Percentiles rank a stretch among this genome's conserved stretches.
These are phyloP conservation scores for Saturnispora ahearnii DNA, from an alignment of 805 yeast species.

Conservation along the genomic window DNA sequence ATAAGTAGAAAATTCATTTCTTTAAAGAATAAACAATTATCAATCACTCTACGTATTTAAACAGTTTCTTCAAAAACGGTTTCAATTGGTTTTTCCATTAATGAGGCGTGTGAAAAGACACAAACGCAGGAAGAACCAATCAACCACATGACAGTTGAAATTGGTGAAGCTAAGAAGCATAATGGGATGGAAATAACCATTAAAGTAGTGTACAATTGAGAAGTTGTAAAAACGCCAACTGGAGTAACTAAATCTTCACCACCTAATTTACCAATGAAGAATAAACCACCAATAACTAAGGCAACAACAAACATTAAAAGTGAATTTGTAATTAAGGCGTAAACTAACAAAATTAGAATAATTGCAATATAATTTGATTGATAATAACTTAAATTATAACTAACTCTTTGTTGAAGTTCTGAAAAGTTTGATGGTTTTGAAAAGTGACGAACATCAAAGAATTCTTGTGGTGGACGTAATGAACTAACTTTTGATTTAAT, in stretches of 20 bases:
- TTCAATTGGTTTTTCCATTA: conserved; percentile 96
- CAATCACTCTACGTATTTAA: conserved; percentile 11
- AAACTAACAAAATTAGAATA: conserved; percentile 62
- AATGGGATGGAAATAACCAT: conserved; percentile 53
- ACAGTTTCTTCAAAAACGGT: conserved; percentile 82
- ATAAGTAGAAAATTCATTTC: neutral
- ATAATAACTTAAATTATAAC: conserved; percentile 79
- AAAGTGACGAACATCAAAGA: conserved; percentile 81
- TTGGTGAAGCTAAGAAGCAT: conserved; percentile 32
- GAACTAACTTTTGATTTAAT: conserved; percentile 60
- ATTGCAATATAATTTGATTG: conserved; percentile 78
- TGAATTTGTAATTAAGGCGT: conserved; percentile 80
- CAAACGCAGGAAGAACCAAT: conserved; percentile 86
- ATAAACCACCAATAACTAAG: conserved; percentile 64
- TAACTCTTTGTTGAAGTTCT: conserved; percentile 81
- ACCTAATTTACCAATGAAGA: conserved; percentile 66
- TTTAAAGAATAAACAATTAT: neutral
- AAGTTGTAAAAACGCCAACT: conserved; percentile 62
- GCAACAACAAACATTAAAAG: conserved; percentile 74
- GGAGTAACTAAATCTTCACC: conserved; percentile 81
- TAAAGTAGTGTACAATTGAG: conserved; percentile 85
- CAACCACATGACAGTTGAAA: conserved; percentile 91
- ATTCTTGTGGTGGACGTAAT: conserved; percentile 85
- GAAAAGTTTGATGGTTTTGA: conserved; percentile 86
- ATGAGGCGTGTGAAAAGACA: conserved; percentile 83